Evolutionary conservation across 225 moss, liverwort and hornwort genomes (phyloP).

Genomic region (Antitrichia curtipendula): DNA sequence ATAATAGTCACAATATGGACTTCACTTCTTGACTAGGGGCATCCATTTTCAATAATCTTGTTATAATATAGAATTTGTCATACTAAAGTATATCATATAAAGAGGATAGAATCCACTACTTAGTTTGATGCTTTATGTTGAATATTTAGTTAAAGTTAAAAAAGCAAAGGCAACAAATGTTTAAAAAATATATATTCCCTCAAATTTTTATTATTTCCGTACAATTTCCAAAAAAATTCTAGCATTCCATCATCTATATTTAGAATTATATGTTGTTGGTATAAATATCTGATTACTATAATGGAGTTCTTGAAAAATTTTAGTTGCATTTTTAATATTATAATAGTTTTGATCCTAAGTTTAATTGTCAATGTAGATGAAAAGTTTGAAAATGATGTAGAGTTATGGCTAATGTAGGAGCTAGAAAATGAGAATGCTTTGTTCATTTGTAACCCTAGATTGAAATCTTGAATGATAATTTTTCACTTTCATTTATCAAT

Average conservation of each 20-base stretch:
- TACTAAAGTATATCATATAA: neutral
- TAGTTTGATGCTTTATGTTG: neutral
- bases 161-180: neutral
- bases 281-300: no score
- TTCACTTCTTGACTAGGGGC: neutral
- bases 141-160: neutral
- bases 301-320: no score
- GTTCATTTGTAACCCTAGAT: neutral
- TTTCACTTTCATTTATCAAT: neutral
- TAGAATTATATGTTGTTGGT: neutral
- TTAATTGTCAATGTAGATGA: neutral
- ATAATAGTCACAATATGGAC: accelerated
- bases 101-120: accelerated
- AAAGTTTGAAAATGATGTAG: neutral
- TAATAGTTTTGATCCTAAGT: neutral
- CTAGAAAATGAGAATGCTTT: no score
- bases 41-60: neutral
- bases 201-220: neutral
- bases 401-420: accelerated
- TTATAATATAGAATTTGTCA: neutral
- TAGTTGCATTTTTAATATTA: neutral
- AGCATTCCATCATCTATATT: neutral
- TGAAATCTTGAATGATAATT: neutral
- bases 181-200: neutral
- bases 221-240: neutral